These are phyloP conservation scores for Lagerstroemia speciosa DNA, from an alignment of 345 rosid species.

Conservation along the genomic window DNA sequence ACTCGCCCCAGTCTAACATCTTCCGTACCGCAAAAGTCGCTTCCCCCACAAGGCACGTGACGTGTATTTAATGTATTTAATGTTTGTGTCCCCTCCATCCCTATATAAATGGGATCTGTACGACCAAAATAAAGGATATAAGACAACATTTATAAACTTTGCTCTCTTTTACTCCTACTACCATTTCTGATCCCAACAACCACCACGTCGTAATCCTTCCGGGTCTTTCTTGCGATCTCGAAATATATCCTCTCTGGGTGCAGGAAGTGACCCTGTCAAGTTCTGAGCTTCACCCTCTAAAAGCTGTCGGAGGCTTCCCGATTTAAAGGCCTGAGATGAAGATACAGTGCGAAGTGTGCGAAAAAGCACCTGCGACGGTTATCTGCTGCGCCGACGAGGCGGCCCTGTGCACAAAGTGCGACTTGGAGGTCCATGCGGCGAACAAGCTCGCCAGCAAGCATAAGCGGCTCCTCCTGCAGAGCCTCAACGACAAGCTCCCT, in stretches of 20 bases:
- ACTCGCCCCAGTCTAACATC: too few species aligned
- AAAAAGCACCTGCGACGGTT: slow-evolving; percentile 85
- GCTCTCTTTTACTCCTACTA: too few species aligned
- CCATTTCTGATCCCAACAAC: too few species aligned
- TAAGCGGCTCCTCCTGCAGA: slow-evolving; percentile 72
- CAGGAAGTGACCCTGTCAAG: neutral
- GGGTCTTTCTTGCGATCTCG: neutral
- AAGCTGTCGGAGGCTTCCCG: too few species aligned
- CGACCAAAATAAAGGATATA: too few species aligned
- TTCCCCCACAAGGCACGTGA: too few species aligned
- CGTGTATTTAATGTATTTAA: too few species aligned
- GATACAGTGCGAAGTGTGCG: slow-evolving; percentile 99
- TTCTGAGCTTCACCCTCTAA: neutral
- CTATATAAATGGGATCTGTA: too few species aligned
- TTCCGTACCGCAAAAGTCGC: too few species aligned
- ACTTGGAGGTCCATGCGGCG: slow-evolving; percentile 91
- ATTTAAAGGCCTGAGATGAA: slow-evolving; percentile 74
- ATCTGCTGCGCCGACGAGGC: slow-evolving; percentile 99
- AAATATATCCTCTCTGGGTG: neutral
- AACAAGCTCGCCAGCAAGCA: slow-evolving; percentile 98
- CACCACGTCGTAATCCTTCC: too few species aligned
- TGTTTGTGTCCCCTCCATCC: too few species aligned
- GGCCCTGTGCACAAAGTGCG: slow-evolving; percentile 77
- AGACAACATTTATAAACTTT: too few species aligned
- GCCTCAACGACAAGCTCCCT: slow-evolving; percentile 21